phyloP scores from a whole-genome alignment of 371 early-diverging fungal genomes.

The Pancytospora philotis region DNA sequence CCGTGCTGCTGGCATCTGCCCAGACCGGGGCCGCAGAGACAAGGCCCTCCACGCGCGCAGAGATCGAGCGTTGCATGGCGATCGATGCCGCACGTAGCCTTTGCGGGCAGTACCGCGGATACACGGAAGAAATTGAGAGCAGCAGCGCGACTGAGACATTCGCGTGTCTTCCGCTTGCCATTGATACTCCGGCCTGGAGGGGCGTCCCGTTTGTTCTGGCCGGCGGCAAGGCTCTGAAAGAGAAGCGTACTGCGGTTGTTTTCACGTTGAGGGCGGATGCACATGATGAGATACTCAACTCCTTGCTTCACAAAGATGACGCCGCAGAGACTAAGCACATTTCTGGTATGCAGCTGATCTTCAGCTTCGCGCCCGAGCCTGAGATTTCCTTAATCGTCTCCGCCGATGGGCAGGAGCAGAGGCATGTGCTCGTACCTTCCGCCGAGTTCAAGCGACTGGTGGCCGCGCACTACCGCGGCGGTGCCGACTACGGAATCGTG shows the following conservation, averaged over 20 bases:
- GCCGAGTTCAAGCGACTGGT: too few relatives aligned
- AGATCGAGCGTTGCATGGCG: slow-evolving; percentile 5
- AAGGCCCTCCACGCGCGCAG: slow-evolving; percentile 11
- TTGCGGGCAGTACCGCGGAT: slow-evolving; percentile 54
- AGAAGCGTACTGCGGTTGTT: slow-evolving; percentile 45
- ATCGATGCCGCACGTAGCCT: slow-evolving; percentile 14
- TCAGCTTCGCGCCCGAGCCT: too few relatives aligned
- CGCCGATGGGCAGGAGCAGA: too few relatives aligned
- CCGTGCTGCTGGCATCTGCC: slow-evolving; percentile 63
- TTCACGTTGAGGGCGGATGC: slow-evolving; percentile 22
- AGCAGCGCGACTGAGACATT: slow-evolving; percentile 53
- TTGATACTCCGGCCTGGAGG: slow-evolving; percentile 30
- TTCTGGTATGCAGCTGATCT: too few relatives aligned
- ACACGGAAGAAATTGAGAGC: slow-evolving; percentile 32
- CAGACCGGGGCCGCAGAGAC: slow-evolving; percentile 7
- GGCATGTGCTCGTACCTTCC: too few relatives aligned
- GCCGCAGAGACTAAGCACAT: too few relatives aligned
- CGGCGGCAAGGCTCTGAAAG: slow-evolving; percentile 56
- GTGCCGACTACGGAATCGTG: too few relatives aligned
- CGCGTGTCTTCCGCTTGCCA: slow-evolving; percentile 12
- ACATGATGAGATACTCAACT: slow-evolving; percentile 2
- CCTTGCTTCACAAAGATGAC: too few relatives aligned
- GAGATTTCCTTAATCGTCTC: too few relatives aligned
- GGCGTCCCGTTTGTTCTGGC: slow-evolving; percentile 41
- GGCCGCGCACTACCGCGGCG: too few relatives aligned